These are phyloP conservation scores for grape (Vitis vinifera) DNA, from an alignment of 164 flowering plant species.

Conservation along the genomic window ASM3070453v1 NC_081812.1:21268001-21268500, in stretches of 20 bases:
- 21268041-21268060: slow-evolving; percentile 66
- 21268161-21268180: no score
- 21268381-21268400: slow-evolving; percentile 48
- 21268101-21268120: no score
- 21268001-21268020: slow-evolving; percentile 53
- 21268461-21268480: slow-evolving; percentile 68
- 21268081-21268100: slow-evolving; percentile 34
- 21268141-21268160: no score
- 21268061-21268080: slow-evolving; percentile 27
- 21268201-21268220: no score
- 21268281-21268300: no score
- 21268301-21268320: no score
- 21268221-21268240: no score
- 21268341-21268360: slow-evolving; percentile 24
- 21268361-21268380: slow-evolving; percentile 12
- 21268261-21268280: no score
- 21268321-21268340: not conserved
- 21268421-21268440: slow-evolving; percentile 50
- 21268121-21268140: no score
- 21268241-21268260: no score
- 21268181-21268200: no score
- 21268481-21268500: slow-evolving; percentile 64
- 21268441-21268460: slow-evolving; percentile 69
- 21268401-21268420: slow-evolving; percentile 58
- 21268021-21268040: slow-evolving; percentile 95